These are phyloP conservation scores for Aureobasidium lini DNA, from an alignment of 2,329 filamentous ascomycete species.

Conservation along the genomic window DNA sequence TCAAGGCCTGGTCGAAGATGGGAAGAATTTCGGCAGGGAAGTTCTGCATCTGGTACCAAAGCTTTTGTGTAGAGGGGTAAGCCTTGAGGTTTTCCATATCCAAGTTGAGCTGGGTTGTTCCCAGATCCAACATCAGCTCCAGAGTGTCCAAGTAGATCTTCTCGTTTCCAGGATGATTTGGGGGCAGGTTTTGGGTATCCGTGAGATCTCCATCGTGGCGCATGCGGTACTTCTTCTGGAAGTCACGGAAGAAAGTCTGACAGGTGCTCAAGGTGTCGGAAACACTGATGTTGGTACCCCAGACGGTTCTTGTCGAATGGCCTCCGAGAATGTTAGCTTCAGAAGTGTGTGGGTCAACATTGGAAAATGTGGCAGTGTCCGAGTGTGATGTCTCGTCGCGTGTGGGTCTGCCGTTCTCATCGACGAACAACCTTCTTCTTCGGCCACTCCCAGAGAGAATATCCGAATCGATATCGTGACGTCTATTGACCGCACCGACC, in stretches of 20 bases:
- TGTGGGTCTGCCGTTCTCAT: slow-evolving; percentile 55
- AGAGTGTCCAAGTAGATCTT: slow-evolving; percentile 80
- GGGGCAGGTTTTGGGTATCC: slow-evolving; percentile 57
- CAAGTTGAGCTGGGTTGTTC: slow-evolving; percentile 75
- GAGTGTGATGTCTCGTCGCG: slow-evolving; percentile 38
- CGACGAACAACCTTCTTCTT: slow-evolving; percentile 55
- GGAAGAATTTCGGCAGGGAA: slow-evolving; percentile 96
- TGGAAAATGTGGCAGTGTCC: slow-evolving; percentile 57
- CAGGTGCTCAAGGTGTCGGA: slow-evolving; percentile 80
- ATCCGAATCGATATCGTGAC: slow-evolving; percentile 84
- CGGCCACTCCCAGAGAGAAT: slow-evolving; percentile 47
- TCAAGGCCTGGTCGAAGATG: slow-evolving; percentile 89
- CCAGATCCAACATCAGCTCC: slow-evolving; percentile 84
- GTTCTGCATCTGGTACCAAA: slow-evolving; percentile 90
- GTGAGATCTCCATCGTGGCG: slow-evolving; percentile 79
- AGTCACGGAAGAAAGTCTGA: slow-evolving; percentile 88
- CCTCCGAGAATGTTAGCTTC: slow-evolving; percentile 86
- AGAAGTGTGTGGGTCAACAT: slow-evolving; percentile 73
- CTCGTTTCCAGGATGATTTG: slow-evolving; percentile 62
- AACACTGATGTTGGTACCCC: slow-evolving; percentile 95
- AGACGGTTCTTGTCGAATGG: slow-evolving; percentile 74
- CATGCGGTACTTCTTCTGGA: slow-evolving; percentile 88
- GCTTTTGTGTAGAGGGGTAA: slow-evolving; percentile 84
- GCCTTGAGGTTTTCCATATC: slow-evolving; percentile 84
- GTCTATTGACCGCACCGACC: slow-evolving; percentile 52